These are phyloP conservation scores for Combretum micranthum DNA, from an alignment of 345 rosid species.

Conservation along the genomic window DNA sequence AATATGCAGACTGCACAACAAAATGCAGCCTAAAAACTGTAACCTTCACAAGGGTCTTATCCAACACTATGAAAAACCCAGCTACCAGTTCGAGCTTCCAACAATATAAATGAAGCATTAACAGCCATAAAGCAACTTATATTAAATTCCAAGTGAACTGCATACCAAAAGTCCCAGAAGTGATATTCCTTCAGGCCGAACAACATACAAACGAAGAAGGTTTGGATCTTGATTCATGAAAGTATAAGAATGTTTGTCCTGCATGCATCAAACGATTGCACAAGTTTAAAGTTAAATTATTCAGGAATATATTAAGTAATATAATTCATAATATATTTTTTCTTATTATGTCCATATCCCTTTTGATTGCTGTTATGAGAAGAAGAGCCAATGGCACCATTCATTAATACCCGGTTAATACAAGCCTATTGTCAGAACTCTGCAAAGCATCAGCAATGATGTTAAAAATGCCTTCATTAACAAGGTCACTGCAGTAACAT, in stretches of 20 bases:
- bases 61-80: too few species aligned
- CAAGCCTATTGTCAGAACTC: slow-evolving; percentile 69
- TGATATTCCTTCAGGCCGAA: slow-evolving; percentile 53
- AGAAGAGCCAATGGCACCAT: too few species aligned
- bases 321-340: background rate
- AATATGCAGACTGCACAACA: too few species aligned
- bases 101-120: too few species aligned
- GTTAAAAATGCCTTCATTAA: slow-evolving; percentile 71
- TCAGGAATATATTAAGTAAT: slow-evolving; percentile 4
- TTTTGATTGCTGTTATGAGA: too few species aligned
- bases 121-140: too few species aligned
- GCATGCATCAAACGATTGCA: slow-evolving; percentile 48
- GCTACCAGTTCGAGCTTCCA: too few species aligned
- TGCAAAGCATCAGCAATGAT: slow-evolving; percentile 63
- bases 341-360: background rate
- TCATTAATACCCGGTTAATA: slow-evolving; percentile 68
- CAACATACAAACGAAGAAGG: slow-evolving; percentile 70
- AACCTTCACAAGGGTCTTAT: too few species aligned
- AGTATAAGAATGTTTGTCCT: slow-evolving; percentile 89
- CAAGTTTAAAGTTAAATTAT: slow-evolving; percentile 16
- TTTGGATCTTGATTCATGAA: slow-evolving; percentile 68
- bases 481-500: slow-evolving; percentile 53
- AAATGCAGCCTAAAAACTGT: too few species aligned
- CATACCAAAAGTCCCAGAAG: slow-evolving; percentile 90
- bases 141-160: slow-evolving; percentile 11